Evolutionary conservation across 306 rosid species (phyloP).

Genomic region (Aeschynomene evenia): DNA sequence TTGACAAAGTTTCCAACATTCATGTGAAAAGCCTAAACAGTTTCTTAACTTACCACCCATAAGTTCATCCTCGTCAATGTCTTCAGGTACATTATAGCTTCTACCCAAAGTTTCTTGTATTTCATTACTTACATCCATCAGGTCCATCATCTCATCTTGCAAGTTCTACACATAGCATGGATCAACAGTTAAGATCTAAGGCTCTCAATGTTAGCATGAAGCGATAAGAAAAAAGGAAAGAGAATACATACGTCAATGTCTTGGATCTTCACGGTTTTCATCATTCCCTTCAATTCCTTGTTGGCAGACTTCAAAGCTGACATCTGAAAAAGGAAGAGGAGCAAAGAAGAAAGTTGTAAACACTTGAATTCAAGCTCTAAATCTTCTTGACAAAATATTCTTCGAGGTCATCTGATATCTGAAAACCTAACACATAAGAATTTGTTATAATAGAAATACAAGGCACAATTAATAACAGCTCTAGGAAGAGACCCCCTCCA

Average conservation of each 20-base stretch:
- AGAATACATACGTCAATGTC: slow-evolving; percentile 76
- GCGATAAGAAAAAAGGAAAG: slow-evolving; percentile 15
- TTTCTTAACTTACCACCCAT: slow-evolving; percentile 78
- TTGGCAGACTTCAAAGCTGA: slow-evolving; percentile 93
- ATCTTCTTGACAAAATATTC: slow-evolving; percentile 14
- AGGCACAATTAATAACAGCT: slow-evolving; percentile 29
- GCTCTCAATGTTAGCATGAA: slow-evolving; percentile 21
- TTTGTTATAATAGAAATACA: slow-evolving; percentile 32
- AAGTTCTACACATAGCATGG: slow-evolving; percentile 54
- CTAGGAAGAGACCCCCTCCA: slow-evolving; percentile 54
- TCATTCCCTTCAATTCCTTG: slow-evolving; percentile 97
- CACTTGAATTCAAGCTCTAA: neutral
- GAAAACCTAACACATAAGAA: slow-evolving; percentile 36
- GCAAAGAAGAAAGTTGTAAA: slow-evolving; percentile 12
- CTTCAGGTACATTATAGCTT: slow-evolving; percentile 96
- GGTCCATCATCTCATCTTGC: slow-evolving; percentile 99
- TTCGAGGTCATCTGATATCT: slow-evolving; percentile 21
- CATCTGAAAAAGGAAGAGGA: slow-evolving; percentile 52
- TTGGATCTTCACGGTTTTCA: slow-evolving; percentile 98
- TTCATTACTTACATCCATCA: slow-evolving; percentile 95
- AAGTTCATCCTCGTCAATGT: slow-evolving; percentile 94
- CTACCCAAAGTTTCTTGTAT: slow-evolving; percentile 94
- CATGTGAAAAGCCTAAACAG: slow-evolving; percentile 17
- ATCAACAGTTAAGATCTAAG: slow-evolving; percentile 20
- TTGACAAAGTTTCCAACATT: slow-evolving; percentile 13